Conservation (phyloP, 139 green algal genomes). For the Closterium sp. region DNA sequence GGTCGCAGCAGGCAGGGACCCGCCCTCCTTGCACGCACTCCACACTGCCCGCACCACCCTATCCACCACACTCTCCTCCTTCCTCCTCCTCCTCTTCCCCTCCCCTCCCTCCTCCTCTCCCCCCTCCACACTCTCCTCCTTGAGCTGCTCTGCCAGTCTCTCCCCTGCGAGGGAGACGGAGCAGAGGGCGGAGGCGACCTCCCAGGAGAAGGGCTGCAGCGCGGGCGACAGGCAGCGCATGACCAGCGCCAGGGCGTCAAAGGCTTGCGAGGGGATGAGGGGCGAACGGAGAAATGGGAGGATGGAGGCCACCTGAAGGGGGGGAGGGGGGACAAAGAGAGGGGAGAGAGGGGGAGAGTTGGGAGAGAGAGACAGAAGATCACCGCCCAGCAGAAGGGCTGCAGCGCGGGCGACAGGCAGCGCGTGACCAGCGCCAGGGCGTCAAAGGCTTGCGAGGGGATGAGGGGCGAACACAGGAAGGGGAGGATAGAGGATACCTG, state of each 20-base stretch:
- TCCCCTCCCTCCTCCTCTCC: neutral
- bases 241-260: constrained; percentile 5
- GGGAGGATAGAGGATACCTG: constrained; percentile 28
- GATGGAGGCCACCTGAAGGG: constrained; percentile 11
- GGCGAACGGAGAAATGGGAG: constrained; percentile 27
- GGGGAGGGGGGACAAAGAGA: neutral
- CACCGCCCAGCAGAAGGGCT: neutral
- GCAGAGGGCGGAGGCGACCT: constrained; percentile 43
- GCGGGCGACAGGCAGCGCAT: constrained; percentile 8
- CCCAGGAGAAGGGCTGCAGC: constrained; percentile 9
- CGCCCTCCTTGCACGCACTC: constrained; percentile 21
- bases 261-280: constrained; percentile 30
- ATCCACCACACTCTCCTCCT: constrained; percentile 23
- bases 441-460: constrained; percentile 24
- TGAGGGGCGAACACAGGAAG: constrained; percentile 22
- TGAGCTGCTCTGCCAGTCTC: neutral
- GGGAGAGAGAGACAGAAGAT: no score
- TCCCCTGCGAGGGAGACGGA: constrained; percentile 3
- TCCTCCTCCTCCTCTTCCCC: constrained; percentile 1
- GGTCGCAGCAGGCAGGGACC: constrained; percentile 33
- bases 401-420: constrained; percentile 8
- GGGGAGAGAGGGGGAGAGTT: neutral
- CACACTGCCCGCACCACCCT: constrained; percentile 24
- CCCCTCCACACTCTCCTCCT: neutral
- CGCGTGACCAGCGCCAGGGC: constrained; percentile 9